A percentile compares a stretch with the other conserved stretches of the same genome.
These are phyloP conservation scores for Aspergillus sclerotiicarbonarius DNA, from an alignment of 495 filamentous ascomycete genomes.

Conservation along the genomic window DNA sequence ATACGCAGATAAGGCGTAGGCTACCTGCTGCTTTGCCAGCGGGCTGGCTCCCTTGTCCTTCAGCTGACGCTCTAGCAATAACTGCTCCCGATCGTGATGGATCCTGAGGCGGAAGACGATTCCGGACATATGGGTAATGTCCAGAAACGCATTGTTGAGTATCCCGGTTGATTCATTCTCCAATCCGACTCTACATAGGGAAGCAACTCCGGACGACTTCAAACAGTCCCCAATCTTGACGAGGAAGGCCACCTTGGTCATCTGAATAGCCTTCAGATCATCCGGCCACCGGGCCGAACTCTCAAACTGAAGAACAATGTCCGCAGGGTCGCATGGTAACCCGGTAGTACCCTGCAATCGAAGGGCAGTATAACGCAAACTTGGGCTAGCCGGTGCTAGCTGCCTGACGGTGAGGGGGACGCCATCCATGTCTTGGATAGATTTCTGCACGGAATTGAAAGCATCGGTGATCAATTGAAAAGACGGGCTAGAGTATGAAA, in stretches of 20 bases:
- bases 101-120: conserved; percentile 55
- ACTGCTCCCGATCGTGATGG: conserved; percentile 80
- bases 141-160: conserved; percentile 79
- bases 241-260: conserved; percentile 90
- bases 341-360: conserved; percentile 34
- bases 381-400: conserved; percentile 65
- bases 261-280: conserved; percentile 81
- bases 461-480: conserved; percentile 61
- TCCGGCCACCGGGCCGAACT: conserved; percentile 93
- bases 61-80: conserved; percentile 71
- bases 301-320: conserved; percentile 86
- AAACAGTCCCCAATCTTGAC: conserved; percentile 75
- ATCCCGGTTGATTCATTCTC: conserved; percentile 67
- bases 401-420: conserved; percentile 80
- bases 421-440: conserved; percentile 70
- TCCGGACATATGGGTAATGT: conserved; percentile 70
- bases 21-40: conserved; percentile 61
- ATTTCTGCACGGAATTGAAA: conserved; percentile 68
- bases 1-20: conserved; percentile 65
- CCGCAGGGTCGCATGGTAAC: conserved; percentile 45
- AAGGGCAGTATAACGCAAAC: conserved; percentile 71
- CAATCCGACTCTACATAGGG: conserved; percentile 65
- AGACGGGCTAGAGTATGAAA: conserved; percentile 34
- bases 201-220: conserved; percentile 50
- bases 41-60: conserved; percentile 67